A percentile compares a stretch with the other conserved stretches of the same genome.
phyloP scores from a whole-genome alignment of 2,329 filamentous ascomycete genomes.

The Torrubiellomyces zombiae region DNA sequence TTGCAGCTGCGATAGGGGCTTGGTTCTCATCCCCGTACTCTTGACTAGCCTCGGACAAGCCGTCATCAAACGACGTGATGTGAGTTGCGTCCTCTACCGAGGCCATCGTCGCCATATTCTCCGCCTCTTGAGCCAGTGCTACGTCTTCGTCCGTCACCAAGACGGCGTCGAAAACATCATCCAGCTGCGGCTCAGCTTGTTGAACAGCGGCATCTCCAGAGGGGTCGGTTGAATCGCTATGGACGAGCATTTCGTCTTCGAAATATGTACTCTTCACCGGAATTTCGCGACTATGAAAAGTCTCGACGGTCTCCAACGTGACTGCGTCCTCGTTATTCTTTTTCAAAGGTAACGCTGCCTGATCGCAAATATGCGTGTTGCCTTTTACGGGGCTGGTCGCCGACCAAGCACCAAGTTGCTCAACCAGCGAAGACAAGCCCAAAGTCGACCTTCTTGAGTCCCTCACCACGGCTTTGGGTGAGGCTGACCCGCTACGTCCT shows the following conservation, averaged over 20 bases:
- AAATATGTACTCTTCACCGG: slow-evolving; percentile 36
- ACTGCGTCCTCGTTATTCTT: too few species aligned
- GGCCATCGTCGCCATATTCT: slow-evolving; percentile 41
- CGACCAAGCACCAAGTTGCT: slow-evolving; percentile 46
- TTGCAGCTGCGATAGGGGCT: slow-evolving; percentile 34
- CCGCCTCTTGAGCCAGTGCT: slow-evolving; percentile 38
- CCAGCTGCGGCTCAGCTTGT: neutral
- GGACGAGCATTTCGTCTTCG: slow-evolving; percentile 39
- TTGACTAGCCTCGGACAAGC: slow-evolving; percentile 43
- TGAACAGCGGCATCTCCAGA: slow-evolving; percentile 1
- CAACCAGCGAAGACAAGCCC: slow-evolving; percentile 48
- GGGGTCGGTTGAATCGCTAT: slow-evolving; percentile 11
- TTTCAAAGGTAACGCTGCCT: too few species aligned
- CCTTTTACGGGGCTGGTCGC: slow-evolving; percentile 31
- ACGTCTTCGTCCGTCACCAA: slow-evolving; percentile 38
- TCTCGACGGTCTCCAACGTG: too few species aligned
- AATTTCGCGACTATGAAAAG: too few species aligned
- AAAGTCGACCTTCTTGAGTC: slow-evolving; percentile 15
- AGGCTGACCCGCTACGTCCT: too few species aligned
- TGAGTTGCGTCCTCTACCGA: slow-evolving; percentile 20
- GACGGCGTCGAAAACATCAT: too few species aligned
- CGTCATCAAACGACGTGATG: slow-evolving; percentile 24
- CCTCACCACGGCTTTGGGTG: too few species aligned
- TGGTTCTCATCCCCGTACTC: slow-evolving; percentile 53
- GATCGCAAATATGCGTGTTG: neutral